Conservation (phyloP, 257 asterid species). For the Petunia axillaris region DNA sequence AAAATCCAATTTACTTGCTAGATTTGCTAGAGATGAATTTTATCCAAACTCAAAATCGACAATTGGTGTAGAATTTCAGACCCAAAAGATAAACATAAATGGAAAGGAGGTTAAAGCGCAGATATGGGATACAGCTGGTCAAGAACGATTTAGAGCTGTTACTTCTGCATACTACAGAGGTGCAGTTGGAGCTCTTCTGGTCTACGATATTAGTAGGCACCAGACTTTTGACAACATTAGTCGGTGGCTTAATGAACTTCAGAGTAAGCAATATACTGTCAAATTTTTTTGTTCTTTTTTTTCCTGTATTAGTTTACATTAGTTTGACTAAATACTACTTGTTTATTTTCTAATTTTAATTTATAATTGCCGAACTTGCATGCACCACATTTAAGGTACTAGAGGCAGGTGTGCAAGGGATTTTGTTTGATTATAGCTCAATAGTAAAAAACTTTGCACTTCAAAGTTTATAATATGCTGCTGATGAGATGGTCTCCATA, state of each 20-base stretch:
- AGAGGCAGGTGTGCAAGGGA: not conserved
- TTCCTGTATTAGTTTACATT: not conserved
- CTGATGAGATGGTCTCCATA: not conserved
- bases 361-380: not conserved
- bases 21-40: conserved; percentile 92
- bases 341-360: not conserved
- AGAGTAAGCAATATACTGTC: conserved; percentile 59
- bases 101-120: conserved; percentile 96
- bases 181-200: conserved; percentile 96
- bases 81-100: conserved; percentile 78
- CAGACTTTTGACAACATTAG: conserved; percentile 80
- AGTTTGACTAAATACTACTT: not conserved
- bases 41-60: conserved; percentile 91
- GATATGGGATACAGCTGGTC: conserved; percentile 99
- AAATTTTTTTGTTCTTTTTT: not conserved
- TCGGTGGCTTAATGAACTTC: conserved; percentile 97
- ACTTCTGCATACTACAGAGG: conserved; percentile 98
- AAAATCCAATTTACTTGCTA: conserved; percentile 90
- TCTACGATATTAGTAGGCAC: conserved; percentile 87
- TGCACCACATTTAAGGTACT: not conserved
- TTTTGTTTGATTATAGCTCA: conserved; percentile 12
- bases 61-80: conserved; percentile 96
- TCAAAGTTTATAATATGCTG: not conserved
- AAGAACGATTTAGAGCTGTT: conserved; percentile 96
- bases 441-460: not conserved